Conservation (phyloP, 768 basidiomycete species). For the Agrocybe pediades region DNA sequence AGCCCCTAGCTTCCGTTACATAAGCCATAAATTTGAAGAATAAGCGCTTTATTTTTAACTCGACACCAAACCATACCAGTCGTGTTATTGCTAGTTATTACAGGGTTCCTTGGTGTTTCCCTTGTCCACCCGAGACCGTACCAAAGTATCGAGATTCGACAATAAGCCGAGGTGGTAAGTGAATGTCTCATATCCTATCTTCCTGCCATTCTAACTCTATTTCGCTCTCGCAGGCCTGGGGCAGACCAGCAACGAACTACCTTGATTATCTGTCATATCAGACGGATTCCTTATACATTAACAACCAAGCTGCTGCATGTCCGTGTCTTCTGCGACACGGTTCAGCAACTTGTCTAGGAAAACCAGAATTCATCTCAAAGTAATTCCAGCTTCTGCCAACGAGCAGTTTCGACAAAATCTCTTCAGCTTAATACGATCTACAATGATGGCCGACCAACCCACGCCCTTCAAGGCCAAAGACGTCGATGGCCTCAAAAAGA, state of each 20-base stretch:
- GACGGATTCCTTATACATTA: neutral
- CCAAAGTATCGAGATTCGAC: too few relatives aligned
- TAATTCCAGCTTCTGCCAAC: slow-evolving; percentile 49
- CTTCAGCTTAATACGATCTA: slow-evolving; percentile 49
- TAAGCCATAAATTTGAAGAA: neutral
- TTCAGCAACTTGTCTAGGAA: slow-evolving; percentile 31
- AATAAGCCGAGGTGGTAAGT: too few relatives aligned
- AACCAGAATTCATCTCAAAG: slow-evolving; percentile 37
- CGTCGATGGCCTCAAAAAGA: slow-evolving; percentile 66
- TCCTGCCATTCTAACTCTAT: too few relatives aligned
- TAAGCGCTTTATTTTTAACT: neutral
- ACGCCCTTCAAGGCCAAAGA: slow-evolving; percentile 26
- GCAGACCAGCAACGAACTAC: neutral
- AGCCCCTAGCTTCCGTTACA: neutral
- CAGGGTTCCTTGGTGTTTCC: too few relatives aligned
- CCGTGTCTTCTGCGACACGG: slow-evolving; percentile 20
- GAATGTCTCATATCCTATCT: too few relatives aligned
- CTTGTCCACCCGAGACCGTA: too few relatives aligned
- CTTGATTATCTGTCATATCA: neutral
- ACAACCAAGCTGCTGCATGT: slow-evolving; percentile 15
- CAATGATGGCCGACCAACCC: slow-evolving; percentile 44
- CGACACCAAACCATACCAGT: neutral
- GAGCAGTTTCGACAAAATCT: slow-evolving; percentile 63
- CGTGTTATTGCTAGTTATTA: too few relatives aligned
- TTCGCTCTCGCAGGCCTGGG: too few relatives aligned